phyloP scores from a whole-genome alignment of 2,329 filamentous ascomycete species.

The Fusarium sacchari region DNA sequence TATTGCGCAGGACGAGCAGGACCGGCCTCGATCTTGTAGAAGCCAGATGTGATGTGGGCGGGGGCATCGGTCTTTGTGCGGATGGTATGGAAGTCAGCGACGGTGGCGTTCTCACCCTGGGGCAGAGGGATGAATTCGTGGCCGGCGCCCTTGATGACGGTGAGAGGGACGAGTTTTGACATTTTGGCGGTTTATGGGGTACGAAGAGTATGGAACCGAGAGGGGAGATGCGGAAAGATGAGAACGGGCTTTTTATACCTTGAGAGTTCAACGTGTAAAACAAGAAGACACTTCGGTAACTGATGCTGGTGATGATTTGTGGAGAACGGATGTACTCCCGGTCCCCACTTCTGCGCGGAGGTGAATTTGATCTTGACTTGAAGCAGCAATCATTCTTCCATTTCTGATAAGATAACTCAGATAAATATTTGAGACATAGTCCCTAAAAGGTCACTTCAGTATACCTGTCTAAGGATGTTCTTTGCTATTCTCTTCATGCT shows the following conservation, averaged over 20 bases:
- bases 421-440: rapidly evolving
- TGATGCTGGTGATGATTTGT: constrained; percentile 14
- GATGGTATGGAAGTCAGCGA: constrained; percentile 40
- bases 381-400: rapidly evolving
- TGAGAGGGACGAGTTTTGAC: constrained; percentile 40
- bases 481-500: rapidly evolving
- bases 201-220: not conserved
- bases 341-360: constrained; percentile 5
- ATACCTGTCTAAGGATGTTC: no score
- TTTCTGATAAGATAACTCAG: rapidly evolving
- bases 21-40: constrained; percentile 41
- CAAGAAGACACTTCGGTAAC: constrained; percentile 16
- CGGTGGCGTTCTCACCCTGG: constrained; percentile 38
- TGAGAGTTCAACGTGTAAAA: not conserved
- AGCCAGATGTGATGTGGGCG: constrained; percentile 37
- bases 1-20: constrained; percentile 35
- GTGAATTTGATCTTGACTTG: rapidly evolving
- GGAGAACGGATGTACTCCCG: constrained; percentile 23
- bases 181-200: constrained; percentile 12
- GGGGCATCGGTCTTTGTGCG: constrained; percentile 41
- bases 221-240: not conserved
- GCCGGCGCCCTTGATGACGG: constrained; percentile 41
- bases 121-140: constrained; percentile 40
- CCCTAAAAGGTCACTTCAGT: rapidly evolving
- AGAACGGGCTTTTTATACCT: constrained; percentile 7